Evolutionary conservation across 352 stramenopile genomes (phyloP).

Genomic region (Pythium guiyangense): DNA sequence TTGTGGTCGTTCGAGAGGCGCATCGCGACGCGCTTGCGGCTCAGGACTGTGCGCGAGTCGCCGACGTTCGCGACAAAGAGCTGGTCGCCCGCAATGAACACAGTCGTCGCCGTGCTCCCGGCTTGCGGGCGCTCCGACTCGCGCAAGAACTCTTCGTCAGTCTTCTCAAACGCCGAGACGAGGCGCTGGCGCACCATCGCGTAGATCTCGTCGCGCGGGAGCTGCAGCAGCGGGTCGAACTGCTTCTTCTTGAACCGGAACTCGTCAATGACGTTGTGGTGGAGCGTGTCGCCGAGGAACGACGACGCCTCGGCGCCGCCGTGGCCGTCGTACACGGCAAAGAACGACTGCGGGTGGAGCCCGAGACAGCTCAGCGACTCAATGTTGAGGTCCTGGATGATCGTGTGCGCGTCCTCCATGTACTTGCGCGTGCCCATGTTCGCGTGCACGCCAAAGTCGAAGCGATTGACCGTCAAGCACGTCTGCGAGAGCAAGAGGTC

Average conservation of each 20-base stretch:
- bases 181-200: conserved; percentile 52
- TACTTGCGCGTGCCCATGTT: conserved; percentile 92
- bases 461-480: conserved; percentile 95
- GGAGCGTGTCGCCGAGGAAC: conserved; percentile 80
- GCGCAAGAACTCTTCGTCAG: conserved; percentile 67
- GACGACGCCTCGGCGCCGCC: conserved; percentile 91
- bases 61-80: conserved; percentile 96
- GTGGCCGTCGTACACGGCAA: conserved; percentile 96
- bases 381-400: conserved; percentile 90
- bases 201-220: conserved; percentile 39
- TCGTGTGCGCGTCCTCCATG: conserved; percentile 95
- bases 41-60: conserved; percentile 94
- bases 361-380: conserved; percentile 41
- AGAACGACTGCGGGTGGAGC: conserved; percentile 90
- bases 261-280: conserved; percentile 59
- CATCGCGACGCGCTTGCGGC: conserved; percentile 77
- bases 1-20: conserved; percentile 97
- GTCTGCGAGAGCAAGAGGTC: conserved; percentile 96
- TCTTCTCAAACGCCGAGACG: conserved; percentile 53
- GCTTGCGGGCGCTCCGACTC: conserved; percentile 63
- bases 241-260: conserved; percentile 49
- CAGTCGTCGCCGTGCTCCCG: conserved; percentile 93
- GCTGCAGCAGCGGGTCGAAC: conserved; percentile 28
- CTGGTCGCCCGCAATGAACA: conserved; percentile 89
- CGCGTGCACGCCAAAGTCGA: conserved; percentile 95